phyloP scores from a whole-genome alignment of 2,329 filamentous ascomycete genomes.

The Leptodontidium sp. region DNA sequence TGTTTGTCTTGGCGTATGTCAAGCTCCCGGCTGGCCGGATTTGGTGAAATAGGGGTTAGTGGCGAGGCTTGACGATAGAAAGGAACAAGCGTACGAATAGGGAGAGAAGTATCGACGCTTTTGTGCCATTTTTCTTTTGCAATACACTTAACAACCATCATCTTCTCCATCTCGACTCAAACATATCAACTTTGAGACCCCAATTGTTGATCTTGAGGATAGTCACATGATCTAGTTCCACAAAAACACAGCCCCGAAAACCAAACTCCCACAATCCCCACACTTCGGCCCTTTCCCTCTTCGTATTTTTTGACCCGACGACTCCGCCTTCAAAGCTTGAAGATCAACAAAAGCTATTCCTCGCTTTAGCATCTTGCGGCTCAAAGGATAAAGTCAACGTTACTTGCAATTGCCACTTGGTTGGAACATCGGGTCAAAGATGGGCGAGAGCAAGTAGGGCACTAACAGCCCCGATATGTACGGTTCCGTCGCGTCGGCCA shows the following conservation, averaged over 20 bases:
- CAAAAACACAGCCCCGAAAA: slow-evolving; percentile 9
- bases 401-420: slow-evolving; percentile 13
- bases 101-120: not conserved
- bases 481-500: not conserved
- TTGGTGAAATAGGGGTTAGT: not conserved
- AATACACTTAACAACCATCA: not conserved
- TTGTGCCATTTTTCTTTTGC: not conserved
- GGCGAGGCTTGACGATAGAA: not conserved
- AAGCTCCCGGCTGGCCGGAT: not conserved
- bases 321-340: not conserved
- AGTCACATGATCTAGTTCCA: slow-evolving; percentile 1
- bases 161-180: too few relatives aligned
- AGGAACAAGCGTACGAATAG: slow-evolving; percentile 8
- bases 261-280: not conserved
- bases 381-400: slow-evolving; percentile 15
- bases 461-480: not conserved
- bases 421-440: not conserved
- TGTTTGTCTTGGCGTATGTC: slow-evolving; percentile 11
- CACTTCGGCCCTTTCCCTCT: slow-evolving; percentile 8
- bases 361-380: not conserved
- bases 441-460: not conserved
- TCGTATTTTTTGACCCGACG: slow-evolving; percentile 1
- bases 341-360: not conserved
- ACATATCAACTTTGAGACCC: not conserved
- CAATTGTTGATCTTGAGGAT: not conserved